A percentile compares a stretch with the other conserved stretches of the same genome.
Conservation (phyloP, 2,329 filamentous ascomycete genomes). For the Lecanosticta acicola region DNA sequence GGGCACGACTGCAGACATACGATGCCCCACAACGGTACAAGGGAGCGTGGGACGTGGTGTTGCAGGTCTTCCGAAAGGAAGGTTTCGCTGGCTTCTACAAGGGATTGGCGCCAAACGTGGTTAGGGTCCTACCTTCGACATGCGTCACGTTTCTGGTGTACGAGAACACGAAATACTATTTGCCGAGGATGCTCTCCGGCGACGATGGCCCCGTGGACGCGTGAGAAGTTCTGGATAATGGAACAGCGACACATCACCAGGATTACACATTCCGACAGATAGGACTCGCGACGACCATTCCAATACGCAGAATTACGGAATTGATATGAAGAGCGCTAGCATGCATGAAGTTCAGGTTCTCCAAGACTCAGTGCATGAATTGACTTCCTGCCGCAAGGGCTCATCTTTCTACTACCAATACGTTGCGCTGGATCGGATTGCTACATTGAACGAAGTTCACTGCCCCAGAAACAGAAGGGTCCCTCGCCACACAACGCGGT, state of each 20-base stretch:
- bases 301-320: too few relatives aligned
- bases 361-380: too few relatives aligned
- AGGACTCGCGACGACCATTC: too few relatives aligned
- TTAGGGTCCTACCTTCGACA: constrained; percentile 86
- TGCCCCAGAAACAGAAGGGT: too few relatives aligned
- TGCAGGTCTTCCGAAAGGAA: constrained; percentile 71
- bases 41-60: constrained; percentile 64
- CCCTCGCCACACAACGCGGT: not conserved
- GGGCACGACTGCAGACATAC: constrained; percentile 84
- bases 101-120: constrained; percentile 79
- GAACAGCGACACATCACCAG: too few relatives aligned
- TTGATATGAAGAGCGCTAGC: too few relatives aligned
- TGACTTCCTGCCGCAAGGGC: too few relatives aligned
- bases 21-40: constrained; percentile 70
- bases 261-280: too few relatives aligned
- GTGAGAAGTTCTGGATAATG: not conserved
- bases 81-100: constrained; percentile 84
- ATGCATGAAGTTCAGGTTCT: too few relatives aligned
- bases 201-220: constrained; percentile 3
- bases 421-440: too few relatives aligned
- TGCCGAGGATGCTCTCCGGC: constrained; percentile 41
- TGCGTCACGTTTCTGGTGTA: constrained; percentile 97
- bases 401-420: too few relatives aligned
- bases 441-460: too few relatives aligned
- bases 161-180: constrained; percentile 78